Evolutionary conservation across 176 grass and related monocot species (phyloP), one percentile per base, ranked within the genome.

Genomic region (Eleusine indica): DNA sequence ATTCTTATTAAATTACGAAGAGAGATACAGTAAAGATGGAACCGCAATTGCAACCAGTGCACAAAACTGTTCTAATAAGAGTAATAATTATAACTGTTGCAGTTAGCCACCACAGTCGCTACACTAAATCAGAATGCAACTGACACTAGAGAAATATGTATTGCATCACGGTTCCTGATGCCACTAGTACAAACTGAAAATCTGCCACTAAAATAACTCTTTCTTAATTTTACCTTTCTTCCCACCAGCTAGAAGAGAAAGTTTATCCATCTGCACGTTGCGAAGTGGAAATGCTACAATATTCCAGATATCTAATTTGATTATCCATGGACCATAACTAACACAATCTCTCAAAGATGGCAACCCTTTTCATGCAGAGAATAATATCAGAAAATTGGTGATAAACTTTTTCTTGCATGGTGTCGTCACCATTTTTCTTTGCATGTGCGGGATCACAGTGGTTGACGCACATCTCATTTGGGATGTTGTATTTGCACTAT

Each of bases 391-490:
- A 8, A 64, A 74, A 47, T 16, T 46, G 25, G 37, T 17, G 9
- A 68, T 56, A 38, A 61, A 19, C 0, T 62, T 78, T 47, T 71
- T 56, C 57, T 38, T 85, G 18, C 66, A 53, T 73, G 11, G 22
- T 17, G 22, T 35, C 47, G 13, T 70, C 41, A 70, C 51, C 40
- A 25, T 71, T 71, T 70, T 70, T 61, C 7, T 61, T 70, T 9
- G 58, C 51, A 70, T 77, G 69, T 35, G 49, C 25, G 39, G 68
- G 75, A 72, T 65, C 30, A 60, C 32, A 43, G 38, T 58, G 22
- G 14, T 39, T 82, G 21, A 86, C 66, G 19, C 66, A 47, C 2
- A 28, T 5, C 2, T 47, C 1, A 61, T 63, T 76, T 17, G 41
- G 19, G 21, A 46, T 56, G 46, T 29, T 66, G 56, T 44, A 66